These are phyloP conservation scores for Ceratocystiopsis sp. DNA, from an alignment of 2,329 filamentous ascomycete genomes.

Conservation along the genomic window DNA sequence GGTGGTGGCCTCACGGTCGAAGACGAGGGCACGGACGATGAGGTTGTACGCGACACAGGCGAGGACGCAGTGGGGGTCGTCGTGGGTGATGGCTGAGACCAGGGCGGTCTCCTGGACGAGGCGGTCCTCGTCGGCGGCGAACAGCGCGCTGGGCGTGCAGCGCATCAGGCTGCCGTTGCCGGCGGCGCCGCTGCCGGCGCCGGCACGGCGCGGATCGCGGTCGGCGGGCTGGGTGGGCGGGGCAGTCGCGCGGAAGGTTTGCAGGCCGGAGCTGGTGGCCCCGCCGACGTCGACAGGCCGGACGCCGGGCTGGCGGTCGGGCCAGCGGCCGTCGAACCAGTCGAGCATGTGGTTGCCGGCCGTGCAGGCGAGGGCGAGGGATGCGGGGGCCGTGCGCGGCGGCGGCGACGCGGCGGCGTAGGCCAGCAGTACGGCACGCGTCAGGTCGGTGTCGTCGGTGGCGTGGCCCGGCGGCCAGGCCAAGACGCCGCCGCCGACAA, in stretches of 20 bases:
- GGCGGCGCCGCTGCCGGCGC: slow-evolving; percentile 21
- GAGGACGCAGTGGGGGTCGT: slow-evolving; percentile 19
- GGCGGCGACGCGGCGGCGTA: slow-evolving; percentile 13
- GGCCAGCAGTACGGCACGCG: slow-evolving; percentile 26
- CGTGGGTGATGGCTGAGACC: slow-evolving; percentile 23
- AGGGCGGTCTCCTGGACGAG: slow-evolving; percentile 17
- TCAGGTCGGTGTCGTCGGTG: slow-evolving; percentile 31
- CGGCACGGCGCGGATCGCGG: slow-evolving; percentile 16
- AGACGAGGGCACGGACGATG: slow-evolving; percentile 19
- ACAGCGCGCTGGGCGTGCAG: slow-evolving; percentile 27
- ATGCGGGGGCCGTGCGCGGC: not conserved
- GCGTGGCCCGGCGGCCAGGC: slow-evolving; percentile 25
- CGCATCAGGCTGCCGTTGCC: slow-evolving; percentile 32
- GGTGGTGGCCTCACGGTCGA: slow-evolving; percentile 5
- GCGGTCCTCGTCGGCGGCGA: slow-evolving; percentile 13
- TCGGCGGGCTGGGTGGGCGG: too few relatives aligned
- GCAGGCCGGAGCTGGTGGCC: slow-evolving; percentile 20
- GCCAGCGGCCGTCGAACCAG: slow-evolving; percentile 27
- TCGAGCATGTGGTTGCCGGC: slow-evolving; percentile 23
- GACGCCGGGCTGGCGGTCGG: slow-evolving; percentile 17
- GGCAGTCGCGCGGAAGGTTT: slow-evolving; percentile 11
- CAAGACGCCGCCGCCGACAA: slow-evolving; percentile 27
- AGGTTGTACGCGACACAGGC: slow-evolving; percentile 24
- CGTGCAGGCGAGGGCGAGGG: slow-evolving; percentile 15
- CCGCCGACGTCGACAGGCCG: slow-evolving; percentile 22